These are phyloP conservation scores for Metschnikowia peoriensis DNA, from an alignment of 805 yeast genomes.

Conservation along the genomic window DNA sequence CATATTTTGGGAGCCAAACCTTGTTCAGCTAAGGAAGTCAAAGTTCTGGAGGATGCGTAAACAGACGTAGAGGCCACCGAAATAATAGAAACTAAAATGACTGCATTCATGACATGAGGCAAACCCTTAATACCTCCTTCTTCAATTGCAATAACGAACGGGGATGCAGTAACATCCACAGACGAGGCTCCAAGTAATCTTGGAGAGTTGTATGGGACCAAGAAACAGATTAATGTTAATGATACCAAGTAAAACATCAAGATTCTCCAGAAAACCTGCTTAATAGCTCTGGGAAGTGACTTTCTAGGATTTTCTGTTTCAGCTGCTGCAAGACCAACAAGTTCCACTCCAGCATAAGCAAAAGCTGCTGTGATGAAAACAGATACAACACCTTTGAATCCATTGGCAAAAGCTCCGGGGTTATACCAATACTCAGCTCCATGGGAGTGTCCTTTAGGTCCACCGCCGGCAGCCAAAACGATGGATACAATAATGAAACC, in stretches of 20 bases:
- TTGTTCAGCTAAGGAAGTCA: conserved; percentile 65
- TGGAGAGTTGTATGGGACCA: conserved; percentile 60
- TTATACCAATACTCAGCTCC: conserved; percentile 60
- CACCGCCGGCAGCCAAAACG: conserved; percentile 54
- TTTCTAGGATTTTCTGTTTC: conserved; percentile 68
- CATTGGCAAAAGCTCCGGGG: conserved; percentile 68
- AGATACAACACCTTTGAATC: conserved; percentile 68
- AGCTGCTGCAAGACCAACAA: conserved; percentile 74
- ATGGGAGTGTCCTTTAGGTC: conserved; percentile 49
- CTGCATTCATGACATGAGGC: conserved; percentile 66
- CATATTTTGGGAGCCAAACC: conserved; percentile 60
- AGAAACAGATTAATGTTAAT: conserved; percentile 54
- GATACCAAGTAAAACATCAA: conserved; percentile 64
- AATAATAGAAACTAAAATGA: conserved; percentile 62
- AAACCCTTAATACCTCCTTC: conserved; percentile 63
- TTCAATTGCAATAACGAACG: conserved; percentile 70
- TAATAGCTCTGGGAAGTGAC: conserved; percentile 69
- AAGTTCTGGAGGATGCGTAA: conserved; percentile 56
- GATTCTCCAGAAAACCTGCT: conserved; percentile 83
- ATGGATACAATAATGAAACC: conserved; percentile 49
- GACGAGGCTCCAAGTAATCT: conserved; percentile 49
- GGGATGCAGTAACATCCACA: conserved; percentile 65
- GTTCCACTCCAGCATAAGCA: conserved; percentile 72
- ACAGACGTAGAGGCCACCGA: conserved; percentile 77
- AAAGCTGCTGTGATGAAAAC: conserved; percentile 79